Evolutionary conservation across 2,329 filamentous ascomycete genomes (phyloP).

Genomic region (Decorospora gaudefroyi): DNA sequence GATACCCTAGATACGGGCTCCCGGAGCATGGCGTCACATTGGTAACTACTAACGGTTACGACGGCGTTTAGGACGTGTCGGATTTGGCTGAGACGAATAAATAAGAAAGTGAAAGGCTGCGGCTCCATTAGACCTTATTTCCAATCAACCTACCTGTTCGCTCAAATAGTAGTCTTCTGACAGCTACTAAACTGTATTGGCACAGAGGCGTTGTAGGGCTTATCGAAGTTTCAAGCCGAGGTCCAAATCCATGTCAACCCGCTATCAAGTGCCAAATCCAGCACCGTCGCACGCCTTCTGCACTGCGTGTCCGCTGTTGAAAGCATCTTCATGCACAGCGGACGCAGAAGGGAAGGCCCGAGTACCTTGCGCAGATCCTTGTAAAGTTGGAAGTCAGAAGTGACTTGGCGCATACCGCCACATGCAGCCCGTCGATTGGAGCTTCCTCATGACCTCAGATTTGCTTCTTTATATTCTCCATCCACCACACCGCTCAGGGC

Average conservation of each 20-base stretch:
- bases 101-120: neutral
- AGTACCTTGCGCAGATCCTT: constrained; percentile 21
- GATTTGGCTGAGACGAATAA: neutral
- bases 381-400: constrained; percentile 18
- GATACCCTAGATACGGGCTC: constrained; percentile 21
- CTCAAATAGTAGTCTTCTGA: constrained; percentile 12
- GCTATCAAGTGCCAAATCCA: constrained; percentile 12
- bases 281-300: constrained; percentile 3
- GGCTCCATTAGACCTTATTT: constrained; percentile 1
- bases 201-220: constrained; percentile 19
- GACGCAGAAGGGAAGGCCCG: constrained; percentile 26
- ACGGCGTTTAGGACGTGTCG: constrained; percentile 16
- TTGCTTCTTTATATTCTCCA: constrained; percentile 31
- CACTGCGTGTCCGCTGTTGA: neutral
- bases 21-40: constrained; percentile 9
- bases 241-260: constrained; percentile 6
- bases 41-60: constrained; percentile 3
- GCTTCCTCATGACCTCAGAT: constrained; percentile 25
- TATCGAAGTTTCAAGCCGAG: constrained; percentile 28
- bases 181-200: constrained; percentile 17
- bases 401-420: constrained; percentile 32
- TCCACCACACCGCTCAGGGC: constrained; percentile 9
- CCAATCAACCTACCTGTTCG: constrained; percentile 1
- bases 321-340: constrained; percentile 11
- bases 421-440: constrained; percentile 31